phyloP scores from a whole-genome alignment of 2,329 filamentous ascomycete species.

The Acephala macrosclerotiorum region DNA sequence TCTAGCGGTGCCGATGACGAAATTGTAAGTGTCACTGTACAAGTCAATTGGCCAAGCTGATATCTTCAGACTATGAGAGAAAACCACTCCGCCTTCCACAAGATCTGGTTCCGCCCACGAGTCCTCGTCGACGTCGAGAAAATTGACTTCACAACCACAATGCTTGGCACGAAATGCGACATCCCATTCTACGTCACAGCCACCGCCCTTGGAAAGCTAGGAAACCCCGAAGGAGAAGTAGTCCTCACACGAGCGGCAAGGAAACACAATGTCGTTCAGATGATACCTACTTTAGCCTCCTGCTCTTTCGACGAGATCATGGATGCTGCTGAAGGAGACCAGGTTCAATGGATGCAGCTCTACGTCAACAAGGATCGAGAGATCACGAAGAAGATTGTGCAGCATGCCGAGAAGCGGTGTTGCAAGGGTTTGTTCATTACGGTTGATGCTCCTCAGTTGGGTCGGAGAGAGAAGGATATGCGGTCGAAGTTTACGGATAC shows the following conservation, averaged over 20 bases:
- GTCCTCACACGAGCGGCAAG: conserved; percentile 83
- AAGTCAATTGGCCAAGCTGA: conserved; percentile 26
- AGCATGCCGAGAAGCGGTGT: conserved; percentile 89
- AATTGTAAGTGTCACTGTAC: conserved; percentile 62
- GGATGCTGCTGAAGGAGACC: conserved; percentile 79
- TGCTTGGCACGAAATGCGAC: conserved; percentile 85
- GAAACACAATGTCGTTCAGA: conserved; percentile 92
- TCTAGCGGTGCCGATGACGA: conserved; percentile 91
- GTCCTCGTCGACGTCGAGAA: conserved; percentile 89
- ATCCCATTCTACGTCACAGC: conserved; percentile 97
- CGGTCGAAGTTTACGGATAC: conserved; percentile 87
- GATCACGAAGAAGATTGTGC: conserved; percentile 88
- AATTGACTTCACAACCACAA: conserved; percentile 87
- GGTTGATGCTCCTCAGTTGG: conserved; percentile 95
- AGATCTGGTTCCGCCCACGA: conserved; percentile 94
- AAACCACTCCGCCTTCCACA: conserved; percentile 95
- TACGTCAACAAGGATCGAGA: conserved; percentile 93
- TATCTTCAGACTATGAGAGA: conserved; percentile 80
- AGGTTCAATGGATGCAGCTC: conserved; percentile 96
- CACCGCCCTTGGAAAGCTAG: conserved; percentile 93
- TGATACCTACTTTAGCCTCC: conserved; percentile 97
- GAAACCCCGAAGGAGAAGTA: conserved; percentile 92
- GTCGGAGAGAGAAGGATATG: conserved; percentile 97
- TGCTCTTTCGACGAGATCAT: conserved; percentile 98
- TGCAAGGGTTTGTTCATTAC: conserved; percentile 98